Conservation (phyloP, 1,284 basidiomycete species). For the Sphaerobolus stellatus region DNA sequence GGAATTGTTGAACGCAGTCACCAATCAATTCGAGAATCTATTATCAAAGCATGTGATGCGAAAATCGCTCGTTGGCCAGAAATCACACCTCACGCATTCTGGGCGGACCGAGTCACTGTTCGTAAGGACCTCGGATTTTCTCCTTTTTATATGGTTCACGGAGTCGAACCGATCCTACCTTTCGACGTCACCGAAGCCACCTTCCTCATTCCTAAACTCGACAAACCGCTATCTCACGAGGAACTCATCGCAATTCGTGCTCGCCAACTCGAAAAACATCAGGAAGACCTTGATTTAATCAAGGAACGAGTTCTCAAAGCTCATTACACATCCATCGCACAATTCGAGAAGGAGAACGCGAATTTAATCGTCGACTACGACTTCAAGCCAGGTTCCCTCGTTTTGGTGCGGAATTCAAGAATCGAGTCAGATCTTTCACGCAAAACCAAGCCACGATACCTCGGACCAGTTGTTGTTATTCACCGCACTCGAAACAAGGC, state of each 20-base stretch:
- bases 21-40: conserved; percentile 33
- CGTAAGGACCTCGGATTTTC: conserved; percentile 29
- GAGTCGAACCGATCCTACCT: conserved; percentile 38
- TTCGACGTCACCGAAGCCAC: conserved; percentile 42
- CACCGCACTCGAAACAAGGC: too few relatives aligned
- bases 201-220: conserved; percentile 27
- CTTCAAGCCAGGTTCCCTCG: conserved; percentile 24
- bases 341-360: neutral
- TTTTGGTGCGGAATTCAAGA: conserved; percentile 27
- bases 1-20: conserved; percentile 39
- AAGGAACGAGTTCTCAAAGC: neutral
- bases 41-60: conserved; percentile 37
- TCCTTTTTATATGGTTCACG: conserved; percentile 37
- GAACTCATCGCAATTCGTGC: conserved; percentile 27
- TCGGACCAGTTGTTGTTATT: too few relatives aligned
- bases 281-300: conserved; percentile 14
- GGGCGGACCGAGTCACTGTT: conserved; percentile 40
- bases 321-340: neutral
- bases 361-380: conserved; percentile 3
- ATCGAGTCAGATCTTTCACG: conserved; percentile 25
- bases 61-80: conserved; percentile 32
- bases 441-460: conserved; percentile 29
- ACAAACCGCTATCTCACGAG: conserved; percentile 18
- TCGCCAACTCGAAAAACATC: conserved; percentile 23
- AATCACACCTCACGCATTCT: conserved; percentile 32